phyloP scores from a whole-genome alignment of 1,284 basidiomycete species.

The Amylostereum areolatum region DNA sequence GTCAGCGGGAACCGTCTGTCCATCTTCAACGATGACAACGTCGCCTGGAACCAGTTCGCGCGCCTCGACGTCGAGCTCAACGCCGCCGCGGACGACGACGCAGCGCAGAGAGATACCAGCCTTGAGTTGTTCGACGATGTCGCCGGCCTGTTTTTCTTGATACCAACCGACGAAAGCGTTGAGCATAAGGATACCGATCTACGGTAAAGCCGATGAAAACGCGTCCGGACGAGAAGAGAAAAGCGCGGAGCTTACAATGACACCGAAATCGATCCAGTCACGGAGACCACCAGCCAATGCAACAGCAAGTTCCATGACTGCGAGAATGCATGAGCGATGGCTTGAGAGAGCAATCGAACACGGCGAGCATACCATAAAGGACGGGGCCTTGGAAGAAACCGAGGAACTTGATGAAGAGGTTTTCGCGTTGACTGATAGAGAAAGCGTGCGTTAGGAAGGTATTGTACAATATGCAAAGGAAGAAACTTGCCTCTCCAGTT shows the following conservation, averaged over 20 bases:
- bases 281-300: conserved; percentile 44
- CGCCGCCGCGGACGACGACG: conserved; percentile 33
- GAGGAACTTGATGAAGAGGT: conserved; percentile 42
- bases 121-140: conserved; percentile 48
- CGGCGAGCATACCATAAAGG: conserved; percentile 28
- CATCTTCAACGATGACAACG: conserved; percentile 40
- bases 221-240: neutral
- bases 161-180: conserved; percentile 54
- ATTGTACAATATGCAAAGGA: neutral
- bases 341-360: neutral
- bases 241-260: conserved; percentile 30
- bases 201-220: neutral
- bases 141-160: conserved; percentile 45
- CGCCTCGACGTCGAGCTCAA: conserved; percentile 43
- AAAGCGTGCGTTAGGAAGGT: conserved; percentile 1
- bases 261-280: conserved; percentile 52
- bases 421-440: conserved; percentile 27
- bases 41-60: conserved; percentile 48
- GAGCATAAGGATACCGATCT: conserved; percentile 31
- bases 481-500: conserved; percentile 31
- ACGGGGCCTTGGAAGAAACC: conserved; percentile 42
- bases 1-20: conserved; percentile 45
- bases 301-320: conserved; percentile 49
- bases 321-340: neutral
- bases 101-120: conserved; percentile 31